phyloP scores from a whole-genome alignment of 1,284 basidiomycete genomes.

The Irpex sp. region DNA sequence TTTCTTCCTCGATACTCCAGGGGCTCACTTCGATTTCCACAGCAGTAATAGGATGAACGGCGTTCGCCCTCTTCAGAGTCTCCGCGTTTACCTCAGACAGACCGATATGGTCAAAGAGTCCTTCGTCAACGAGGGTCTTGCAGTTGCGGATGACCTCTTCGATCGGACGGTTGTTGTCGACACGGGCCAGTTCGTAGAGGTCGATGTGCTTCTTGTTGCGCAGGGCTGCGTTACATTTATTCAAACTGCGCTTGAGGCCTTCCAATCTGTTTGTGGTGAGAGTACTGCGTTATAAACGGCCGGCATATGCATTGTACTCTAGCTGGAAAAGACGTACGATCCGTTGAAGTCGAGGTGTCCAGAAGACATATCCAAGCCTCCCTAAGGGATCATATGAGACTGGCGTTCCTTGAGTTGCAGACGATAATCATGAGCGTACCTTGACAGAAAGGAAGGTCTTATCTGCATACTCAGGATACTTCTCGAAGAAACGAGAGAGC shows the following conservation, averaged over 20 bases:
- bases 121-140: slow-evolving; percentile 28
- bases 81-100: slow-evolving; percentile 42
- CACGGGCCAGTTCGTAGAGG: slow-evolving; percentile 35
- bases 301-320: background rate
- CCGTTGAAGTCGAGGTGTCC: slow-evolving; percentile 16
- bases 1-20: slow-evolving; percentile 44
- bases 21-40: slow-evolving; percentile 53
- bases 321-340: slow-evolving; percentile 20
- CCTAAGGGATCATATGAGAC: slow-evolving; percentile 22
- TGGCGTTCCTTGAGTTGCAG: slow-evolving; percentile 7
- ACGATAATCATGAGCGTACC: slow-evolving; percentile 13
- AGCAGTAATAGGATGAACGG: slow-evolving; percentile 36
- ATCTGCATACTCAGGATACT: slow-evolving; percentile 48
- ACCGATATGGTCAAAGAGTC: slow-evolving; percentile 43
- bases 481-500: slow-evolving; percentile 38
- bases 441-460: slow-evolving; percentile 44
- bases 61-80: slow-evolving; percentile 38
- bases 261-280: slow-evolving; percentile 25
- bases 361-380: slow-evolving; percentile 26
- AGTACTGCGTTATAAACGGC: background rate
- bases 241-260: slow-evolving; percentile 35
- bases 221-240: slow-evolving; percentile 31
- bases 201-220: slow-evolving; percentile 39
- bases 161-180: slow-evolving; percentile 26
- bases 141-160: slow-evolving; percentile 28